Conservation (phyloP, 2,329 filamentous ascomycete genomes). For the Ophiostoma sp. region DNA sequence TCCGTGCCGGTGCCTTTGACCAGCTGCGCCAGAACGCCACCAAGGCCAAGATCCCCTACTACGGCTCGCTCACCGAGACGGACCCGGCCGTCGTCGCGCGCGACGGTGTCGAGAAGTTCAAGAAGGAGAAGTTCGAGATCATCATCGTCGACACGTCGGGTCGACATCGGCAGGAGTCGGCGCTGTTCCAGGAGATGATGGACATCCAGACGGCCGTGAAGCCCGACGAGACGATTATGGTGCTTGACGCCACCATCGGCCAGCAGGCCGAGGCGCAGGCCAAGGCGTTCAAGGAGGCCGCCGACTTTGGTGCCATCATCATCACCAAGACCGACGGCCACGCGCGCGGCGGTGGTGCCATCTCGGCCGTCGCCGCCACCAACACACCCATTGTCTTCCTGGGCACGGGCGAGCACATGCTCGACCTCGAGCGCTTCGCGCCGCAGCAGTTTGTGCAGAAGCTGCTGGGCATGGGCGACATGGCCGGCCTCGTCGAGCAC, state of each 20-base stretch:
- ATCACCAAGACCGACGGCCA: slow-evolving; percentile 98
- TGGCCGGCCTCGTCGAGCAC: slow-evolving; percentile 90
- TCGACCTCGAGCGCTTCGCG: slow-evolving; percentile 88
- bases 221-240: slow-evolving; percentile 97
- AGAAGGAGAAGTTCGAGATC: slow-evolving; percentile 95
- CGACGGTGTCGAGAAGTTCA: slow-evolving; percentile 98
- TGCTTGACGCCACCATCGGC: slow-evolving; percentile 91
- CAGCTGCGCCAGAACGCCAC: slow-evolving; percentile 98
- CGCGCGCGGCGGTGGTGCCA: slow-evolving; percentile 90
- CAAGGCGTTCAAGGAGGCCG: slow-evolving; percentile 93
- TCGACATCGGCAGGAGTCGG: slow-evolving; percentile 88
- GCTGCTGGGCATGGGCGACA: slow-evolving; percentile 93
- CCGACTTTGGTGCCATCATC: slow-evolving; percentile 96
- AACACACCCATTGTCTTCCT: slow-evolving; percentile 97
- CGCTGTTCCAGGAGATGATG: slow-evolving; percentile 94
- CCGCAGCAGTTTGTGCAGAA: slow-evolving; percentile 92
- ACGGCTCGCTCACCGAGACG: slow-evolving; percentile 91
- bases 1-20: slow-evolving; percentile 96
- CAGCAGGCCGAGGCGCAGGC: slow-evolving; percentile 93
- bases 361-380: slow-evolving; percentile 93
- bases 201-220: slow-evolving; percentile 88
- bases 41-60: slow-evolving; percentile 98
- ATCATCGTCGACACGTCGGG: slow-evolving; percentile 98
- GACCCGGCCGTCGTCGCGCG: slow-evolving; percentile 88
- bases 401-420: slow-evolving; percentile 93